Conservation (phyloP, 2,329 filamentous ascomycete genomes). For the Venturia asperata region DNA sequence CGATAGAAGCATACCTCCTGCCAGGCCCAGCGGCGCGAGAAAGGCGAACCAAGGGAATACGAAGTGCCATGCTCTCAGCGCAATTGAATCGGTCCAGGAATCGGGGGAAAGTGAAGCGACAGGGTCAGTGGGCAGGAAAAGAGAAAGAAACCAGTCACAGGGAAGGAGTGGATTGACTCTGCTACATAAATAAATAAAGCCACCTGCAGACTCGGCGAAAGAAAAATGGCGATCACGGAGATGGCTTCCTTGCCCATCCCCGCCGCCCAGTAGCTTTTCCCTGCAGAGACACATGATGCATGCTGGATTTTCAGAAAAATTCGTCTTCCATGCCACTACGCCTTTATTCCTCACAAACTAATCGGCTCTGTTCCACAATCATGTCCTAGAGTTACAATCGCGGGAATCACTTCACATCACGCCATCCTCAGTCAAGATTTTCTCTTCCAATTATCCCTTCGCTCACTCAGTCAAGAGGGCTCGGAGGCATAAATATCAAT, state of each 20-base stretch:
- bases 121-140: not conserved
- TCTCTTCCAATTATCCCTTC: not conserved
- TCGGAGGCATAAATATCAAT: not conserved
- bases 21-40: not conserved
- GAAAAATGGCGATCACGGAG: too few relatives aligned
- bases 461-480: not conserved
- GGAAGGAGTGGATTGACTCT: not conserved
- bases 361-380: too few relatives aligned
- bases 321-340: too few relatives aligned
- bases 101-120: not conserved
- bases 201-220: too few relatives aligned
- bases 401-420: not conserved
- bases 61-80: not conserved
- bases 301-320: too few relatives aligned
- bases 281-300: too few relatives aligned
- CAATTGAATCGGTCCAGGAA: not conserved
- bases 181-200: too few relatives aligned
- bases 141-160: too few relatives aligned
- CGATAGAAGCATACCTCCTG: slow-evolving; percentile 14
- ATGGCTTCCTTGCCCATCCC: too few relatives aligned
- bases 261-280: too few relatives aligned
- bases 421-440: not conserved
- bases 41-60: not conserved
- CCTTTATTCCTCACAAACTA: too few relatives aligned
- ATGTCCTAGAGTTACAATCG: too few relatives aligned